These are phyloP conservation scores for Neurospora tetraspora DNA, from an alignment of 495 filamentous ascomycete genomes.

Conservation along the genomic window DNA sequence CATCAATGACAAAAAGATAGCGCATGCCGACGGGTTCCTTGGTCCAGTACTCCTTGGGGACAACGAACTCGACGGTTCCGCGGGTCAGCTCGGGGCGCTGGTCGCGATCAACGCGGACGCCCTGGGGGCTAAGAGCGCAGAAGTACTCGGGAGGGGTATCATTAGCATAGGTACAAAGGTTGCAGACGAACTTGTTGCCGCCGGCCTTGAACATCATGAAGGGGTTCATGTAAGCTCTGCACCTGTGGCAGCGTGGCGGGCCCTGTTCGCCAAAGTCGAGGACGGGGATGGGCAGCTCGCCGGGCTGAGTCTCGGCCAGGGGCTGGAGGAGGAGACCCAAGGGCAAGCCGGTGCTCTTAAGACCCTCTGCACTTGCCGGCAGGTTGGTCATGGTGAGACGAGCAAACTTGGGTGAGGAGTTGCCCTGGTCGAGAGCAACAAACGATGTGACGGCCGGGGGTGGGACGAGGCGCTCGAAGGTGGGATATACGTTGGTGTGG, in stretches of 20 bases:
- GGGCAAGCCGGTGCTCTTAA: constrained; percentile 69
- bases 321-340: constrained; percentile 86
- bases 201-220: constrained; percentile 96
- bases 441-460: constrained; percentile 87
- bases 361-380: constrained; percentile 69
- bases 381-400: constrained; percentile 88
- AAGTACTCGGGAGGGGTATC: constrained; percentile 92
- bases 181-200: constrained; percentile 94
- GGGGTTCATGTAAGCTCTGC: constrained; percentile 94
- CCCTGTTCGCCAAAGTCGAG: constrained; percentile 91
- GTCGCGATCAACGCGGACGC: constrained; percentile 76
- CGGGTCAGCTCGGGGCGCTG: constrained; percentile 82
- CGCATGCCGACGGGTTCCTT: constrained; percentile 83
- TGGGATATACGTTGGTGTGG: constrained; percentile 78
- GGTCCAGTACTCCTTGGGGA: constrained; percentile 97
- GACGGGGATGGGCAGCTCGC: constrained; percentile 81
- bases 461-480: constrained; percentile 82
- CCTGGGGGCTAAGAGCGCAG: constrained; percentile 77
- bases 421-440: constrained; percentile 89
- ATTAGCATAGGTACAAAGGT: constrained; percentile 96
- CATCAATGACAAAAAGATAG: constrained; percentile 88
- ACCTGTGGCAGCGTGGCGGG: constrained; percentile 86
- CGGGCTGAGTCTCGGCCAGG: constrained; percentile 70
- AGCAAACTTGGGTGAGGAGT: constrained; percentile 89
- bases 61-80: constrained; percentile 90